Percentiles rank a stretch among this genome's conserved stretches.
These are phyloP conservation scores for Trichosporon asahii DNA, from an alignment of 1,284 basidiomycete genomes.

Conservation along the genomic window DNA sequence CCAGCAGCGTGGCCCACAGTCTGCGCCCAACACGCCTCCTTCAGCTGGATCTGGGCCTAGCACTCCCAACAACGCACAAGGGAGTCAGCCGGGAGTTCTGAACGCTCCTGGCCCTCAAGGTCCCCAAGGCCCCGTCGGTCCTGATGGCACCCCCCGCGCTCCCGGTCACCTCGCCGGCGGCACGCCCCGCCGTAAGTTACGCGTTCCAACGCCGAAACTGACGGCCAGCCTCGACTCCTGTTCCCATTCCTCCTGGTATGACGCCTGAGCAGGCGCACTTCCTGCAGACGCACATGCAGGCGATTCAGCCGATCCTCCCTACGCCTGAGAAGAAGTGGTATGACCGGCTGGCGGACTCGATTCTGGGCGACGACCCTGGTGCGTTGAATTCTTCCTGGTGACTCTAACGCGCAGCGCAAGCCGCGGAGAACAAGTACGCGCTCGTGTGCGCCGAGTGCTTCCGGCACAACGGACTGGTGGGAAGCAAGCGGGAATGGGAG, in stretches of 20 bases:
- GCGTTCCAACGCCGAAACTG: not conserved
- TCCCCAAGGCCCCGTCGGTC: not conserved
- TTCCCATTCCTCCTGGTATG: constrained; percentile 36
- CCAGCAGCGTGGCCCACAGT: not conserved
- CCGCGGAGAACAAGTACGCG: constrained; percentile 66
- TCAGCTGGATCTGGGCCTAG: not conserved
- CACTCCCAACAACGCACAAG: not conserved
- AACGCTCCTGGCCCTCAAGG: not conserved
- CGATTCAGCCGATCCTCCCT: constrained; percentile 51
- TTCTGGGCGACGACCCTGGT: constrained; percentile 77
- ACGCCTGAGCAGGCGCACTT: constrained; percentile 46
- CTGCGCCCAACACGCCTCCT: constrained; percentile 10
- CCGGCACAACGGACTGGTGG: constrained; percentile 88
- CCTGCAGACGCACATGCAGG: constrained; percentile 44
- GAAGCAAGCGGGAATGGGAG: constrained; percentile 76
- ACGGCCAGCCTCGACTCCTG: constrained; percentile 23
- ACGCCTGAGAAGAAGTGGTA: constrained; percentile 77
- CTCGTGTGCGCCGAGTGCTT: constrained; percentile 93
- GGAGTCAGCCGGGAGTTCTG: not conserved
- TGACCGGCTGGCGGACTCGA: constrained; percentile 78
- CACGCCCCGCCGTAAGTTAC: constrained; percentile 37
- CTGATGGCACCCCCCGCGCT: constrained; percentile 35
- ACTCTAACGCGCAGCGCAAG: constrained; percentile 37
- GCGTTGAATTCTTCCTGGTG: constrained; percentile 51
- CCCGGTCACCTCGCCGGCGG: constrained; percentile 44